phyloP scores from a whole-genome alignment of 306 rosid genomes.

The Acmispon strigosus region DNA sequence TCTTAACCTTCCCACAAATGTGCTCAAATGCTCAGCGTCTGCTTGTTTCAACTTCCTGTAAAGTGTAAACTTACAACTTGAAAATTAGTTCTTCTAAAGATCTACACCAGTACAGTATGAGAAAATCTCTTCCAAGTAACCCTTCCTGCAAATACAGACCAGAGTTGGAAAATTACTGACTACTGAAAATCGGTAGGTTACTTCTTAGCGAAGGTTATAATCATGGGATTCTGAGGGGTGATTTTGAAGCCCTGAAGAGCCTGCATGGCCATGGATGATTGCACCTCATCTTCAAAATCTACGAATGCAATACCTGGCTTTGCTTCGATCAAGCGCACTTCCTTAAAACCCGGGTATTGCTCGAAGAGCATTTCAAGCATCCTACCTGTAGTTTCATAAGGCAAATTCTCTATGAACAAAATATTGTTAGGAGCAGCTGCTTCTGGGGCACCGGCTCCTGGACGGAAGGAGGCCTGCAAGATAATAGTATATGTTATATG shows the following conservation, averaged over 20 bases:
- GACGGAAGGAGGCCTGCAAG: slow-evolving; percentile 66
- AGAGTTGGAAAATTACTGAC: slow-evolving; percentile 1
- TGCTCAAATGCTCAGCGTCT: slow-evolving; percentile 8
- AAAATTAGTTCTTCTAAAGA: slow-evolving; percentile 24
- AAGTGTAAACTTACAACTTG: slow-evolving; percentile 19
- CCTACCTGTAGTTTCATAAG: slow-evolving; percentile 75
- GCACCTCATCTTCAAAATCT: slow-evolving; percentile 85
- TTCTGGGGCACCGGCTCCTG: slow-evolving; percentile 61
- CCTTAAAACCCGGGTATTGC: slow-evolving; percentile 96
- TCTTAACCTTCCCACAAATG: slow-evolving; percentile 19
- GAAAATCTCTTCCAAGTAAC: slow-evolving; percentile 11
- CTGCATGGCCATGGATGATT: slow-evolving; percentile 94
- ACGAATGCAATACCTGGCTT: slow-evolving; percentile 99
- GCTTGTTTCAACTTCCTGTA: slow-evolving; percentile 16
- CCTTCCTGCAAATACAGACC: slow-evolving; percentile 4
- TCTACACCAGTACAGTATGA: slow-evolving; percentile 22
- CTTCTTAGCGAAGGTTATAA: slow-evolving; percentile 88
- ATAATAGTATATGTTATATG: not conserved
- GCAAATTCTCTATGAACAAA: slow-evolving; percentile 92
- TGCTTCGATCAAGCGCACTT: slow-evolving; percentile 92
- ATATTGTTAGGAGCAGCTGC: slow-evolving; percentile 77
- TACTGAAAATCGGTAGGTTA: slow-evolving; percentile 18
- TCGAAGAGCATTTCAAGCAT: slow-evolving; percentile 92
- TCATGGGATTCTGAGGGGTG: slow-evolving; percentile 89
- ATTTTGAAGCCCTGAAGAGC: slow-evolving; percentile 93